Base-by-base conservation (phyloP, 441 rosid species). In the Adansonia grandidieri region DNA sequence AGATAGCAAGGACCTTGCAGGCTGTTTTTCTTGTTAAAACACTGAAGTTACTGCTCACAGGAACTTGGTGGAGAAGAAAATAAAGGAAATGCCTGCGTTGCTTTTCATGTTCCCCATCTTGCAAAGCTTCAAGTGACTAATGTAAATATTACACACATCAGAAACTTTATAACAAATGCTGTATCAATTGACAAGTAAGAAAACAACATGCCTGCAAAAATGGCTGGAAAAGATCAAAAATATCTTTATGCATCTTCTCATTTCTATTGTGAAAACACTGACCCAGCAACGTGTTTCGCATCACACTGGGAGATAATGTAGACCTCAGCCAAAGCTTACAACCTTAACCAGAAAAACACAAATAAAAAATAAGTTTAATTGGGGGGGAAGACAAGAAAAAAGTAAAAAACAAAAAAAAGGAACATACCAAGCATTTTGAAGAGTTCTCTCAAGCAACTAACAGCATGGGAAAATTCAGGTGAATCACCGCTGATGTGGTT, bases 311-410 rank as follows among this genome's bases (percentile, higher is more conserved):
- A 82, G 99, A 95, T 84, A 97, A 81, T 24, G 98, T 91, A 85
- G 99, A 88, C 85, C 98, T 90, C 85, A 97, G 84, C 99, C 99
- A 97, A 76, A 97, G 95, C 91, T 93, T 97, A 86, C 94, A 95
- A 85, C 99, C 99, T 97, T 82, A 76, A 79, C 77, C 75, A 81
- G 60, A 63, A 44, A 44, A 76, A 47, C 11, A 65, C 63, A 51
- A 48, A 63, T 60, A 17, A 75, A 66, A 71, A 53, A 58, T 62
- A 24, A 40, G 71, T 66, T 15, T 45, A 62, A 6, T 14, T 45
- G 32, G 37, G 10, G 62, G 56, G 50, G 15, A 76, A 8, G 13
- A 19, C 9, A 62, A 69, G 60, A 47, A 40, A 73, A 64, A 45
- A 79, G 53, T 71, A 42, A 74, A 75, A 79, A 62, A 37, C 14